Conservation (phyloP, 345 rosid genomes). For the Salix arbutifolia region DNA sequence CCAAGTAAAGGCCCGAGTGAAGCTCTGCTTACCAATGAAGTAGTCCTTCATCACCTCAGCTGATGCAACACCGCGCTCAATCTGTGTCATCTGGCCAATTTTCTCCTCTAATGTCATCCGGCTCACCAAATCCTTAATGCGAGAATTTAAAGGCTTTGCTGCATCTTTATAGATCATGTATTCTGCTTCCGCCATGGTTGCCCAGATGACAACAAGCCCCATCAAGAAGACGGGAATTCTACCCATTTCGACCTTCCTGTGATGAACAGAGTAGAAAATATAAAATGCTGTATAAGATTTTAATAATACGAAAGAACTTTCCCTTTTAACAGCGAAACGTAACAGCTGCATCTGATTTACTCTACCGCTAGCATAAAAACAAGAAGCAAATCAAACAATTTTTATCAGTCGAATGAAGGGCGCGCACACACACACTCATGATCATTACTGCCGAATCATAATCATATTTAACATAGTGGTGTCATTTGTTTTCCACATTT, state of each 20-base stretch:
- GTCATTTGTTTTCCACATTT: neutral
- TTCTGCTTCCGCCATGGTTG: slow-evolving; percentile 25
- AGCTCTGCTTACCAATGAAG: slow-evolving; percentile 53
- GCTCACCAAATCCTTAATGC: slow-evolving; percentile 63
- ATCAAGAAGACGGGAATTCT: slow-evolving; percentile 21
- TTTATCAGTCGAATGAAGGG: neutral
- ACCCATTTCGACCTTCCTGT: slow-evolving; percentile 22
- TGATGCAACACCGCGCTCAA: slow-evolving; percentile 67
- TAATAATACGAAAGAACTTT: no score
- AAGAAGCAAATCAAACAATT: neutral
- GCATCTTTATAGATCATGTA: slow-evolving; percentile 67
- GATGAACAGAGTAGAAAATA: neutral
- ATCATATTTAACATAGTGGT: neutral
- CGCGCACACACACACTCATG: neutral
- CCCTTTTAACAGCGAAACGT: neutral
- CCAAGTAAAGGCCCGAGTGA: neutral
- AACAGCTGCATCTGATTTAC: neutral
- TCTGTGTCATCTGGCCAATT: slow-evolving; percentile 92
- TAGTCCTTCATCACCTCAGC: slow-evolving; percentile 63
- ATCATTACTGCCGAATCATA: no score
- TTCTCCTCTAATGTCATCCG: slow-evolving; percentile 85
- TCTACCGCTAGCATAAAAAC: neutral
- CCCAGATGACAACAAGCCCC: slow-evolving; percentile 29
- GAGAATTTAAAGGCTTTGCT: slow-evolving; percentile 43
- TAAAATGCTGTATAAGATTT: neutral